Evolutionary conservation across 23 red algal species (phyloP), one percentile per base, ranked within the genome.

Genomic region (Gracilaria caudata): DNA sequence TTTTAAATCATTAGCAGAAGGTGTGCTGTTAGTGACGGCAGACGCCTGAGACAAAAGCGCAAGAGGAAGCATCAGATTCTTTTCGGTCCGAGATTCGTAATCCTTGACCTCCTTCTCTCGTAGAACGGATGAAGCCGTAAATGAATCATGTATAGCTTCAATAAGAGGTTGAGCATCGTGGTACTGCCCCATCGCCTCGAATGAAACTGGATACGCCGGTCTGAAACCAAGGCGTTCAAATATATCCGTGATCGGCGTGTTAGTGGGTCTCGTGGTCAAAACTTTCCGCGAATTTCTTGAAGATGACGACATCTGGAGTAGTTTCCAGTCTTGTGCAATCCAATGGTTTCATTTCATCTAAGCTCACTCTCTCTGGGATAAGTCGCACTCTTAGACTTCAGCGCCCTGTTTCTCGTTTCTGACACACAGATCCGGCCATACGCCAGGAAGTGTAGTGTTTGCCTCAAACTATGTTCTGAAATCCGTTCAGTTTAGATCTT

Each of bases 331-430:
- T 75, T 47, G 23, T 13, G 19, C 37, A 26, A 75, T 21, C 33
- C 39, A 75, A 49, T 30, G 39, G 37, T 75, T 75, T 47, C 70
- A 75, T 47, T 46, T 75, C 70, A 75, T 75, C 11, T 29, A 16
- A 20, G 29, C 12, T 30, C 7, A 12, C 6, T 30, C 7, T 30
- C 14, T 57, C 17, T 3, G 54, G n/a, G n/a, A n/a, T n/a, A n/a
- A n/a, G n/a, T n/a, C n/a, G n/a, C n/a, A n/a, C n/a, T n/a, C n/a
- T n/a, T n/a, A n/a, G n/a, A n/a, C n/a, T n/a, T n/a, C n/a, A n/a
- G 8, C 49, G 13, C 49, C 14, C 14, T 1, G 8, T 17, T 17
- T 16, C 19, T 53, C 49, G 1, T 53, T 17, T 17, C 1, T 53
- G 1, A 1, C 5, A 17, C 49, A 17, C 13, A 17, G 13, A 17